Conservation (phyloP, 192 early-diverging fungal genomes). For the Linnemannia elongata region DNA sequence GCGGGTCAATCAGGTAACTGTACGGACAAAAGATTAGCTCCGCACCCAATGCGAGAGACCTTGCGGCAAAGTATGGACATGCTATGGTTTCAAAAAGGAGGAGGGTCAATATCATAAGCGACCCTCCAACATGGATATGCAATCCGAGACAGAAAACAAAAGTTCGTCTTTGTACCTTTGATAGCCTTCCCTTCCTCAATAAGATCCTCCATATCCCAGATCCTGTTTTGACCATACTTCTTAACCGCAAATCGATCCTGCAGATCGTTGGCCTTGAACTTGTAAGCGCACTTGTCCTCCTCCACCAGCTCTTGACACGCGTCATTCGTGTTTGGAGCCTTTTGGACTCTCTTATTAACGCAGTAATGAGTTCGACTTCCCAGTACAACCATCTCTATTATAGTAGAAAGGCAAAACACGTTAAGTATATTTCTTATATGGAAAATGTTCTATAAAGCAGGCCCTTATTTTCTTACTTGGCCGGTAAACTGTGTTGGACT, state of each 20-base stretch:
- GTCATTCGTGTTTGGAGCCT: slow-evolving; percentile 35
- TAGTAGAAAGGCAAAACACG: not conserved
- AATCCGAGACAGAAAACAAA: slow-evolving; percentile 5
- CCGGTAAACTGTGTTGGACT: slow-evolving; percentile 56
- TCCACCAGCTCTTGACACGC: slow-evolving; percentile 62
- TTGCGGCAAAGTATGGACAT: slow-evolving; percentile 72
- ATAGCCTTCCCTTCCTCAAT: slow-evolving; percentile 6
- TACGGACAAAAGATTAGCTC: slow-evolving; percentile 77
- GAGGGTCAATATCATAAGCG: not conserved
- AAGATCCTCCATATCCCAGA: slow-evolving; percentile 52
- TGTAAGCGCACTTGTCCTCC: slow-evolving; percentile 47
- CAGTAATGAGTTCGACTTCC: slow-evolving; percentile 76
- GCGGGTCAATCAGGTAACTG: slow-evolving; percentile 72
- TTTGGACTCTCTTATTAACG: slow-evolving; percentile 59
- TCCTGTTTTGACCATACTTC: not conserved
- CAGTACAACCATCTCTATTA: slow-evolving; percentile 59
- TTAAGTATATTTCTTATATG: not conserved
- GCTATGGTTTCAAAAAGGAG: slow-evolving; percentile 25
- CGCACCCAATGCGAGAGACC: slow-evolving; percentile 52
- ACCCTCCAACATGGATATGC: not conserved
- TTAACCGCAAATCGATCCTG: not conserved
- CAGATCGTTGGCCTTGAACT: slow-evolving; percentile 29
- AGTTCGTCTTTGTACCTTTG: slow-evolving; percentile 7
- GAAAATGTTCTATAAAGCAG: not conserved
- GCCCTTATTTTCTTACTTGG: slow-evolving; percentile 42